Evolutionary conservation across 2,329 filamentous ascomycete genomes (phyloP).

Genomic region (Sporothrix sp.): DNA sequence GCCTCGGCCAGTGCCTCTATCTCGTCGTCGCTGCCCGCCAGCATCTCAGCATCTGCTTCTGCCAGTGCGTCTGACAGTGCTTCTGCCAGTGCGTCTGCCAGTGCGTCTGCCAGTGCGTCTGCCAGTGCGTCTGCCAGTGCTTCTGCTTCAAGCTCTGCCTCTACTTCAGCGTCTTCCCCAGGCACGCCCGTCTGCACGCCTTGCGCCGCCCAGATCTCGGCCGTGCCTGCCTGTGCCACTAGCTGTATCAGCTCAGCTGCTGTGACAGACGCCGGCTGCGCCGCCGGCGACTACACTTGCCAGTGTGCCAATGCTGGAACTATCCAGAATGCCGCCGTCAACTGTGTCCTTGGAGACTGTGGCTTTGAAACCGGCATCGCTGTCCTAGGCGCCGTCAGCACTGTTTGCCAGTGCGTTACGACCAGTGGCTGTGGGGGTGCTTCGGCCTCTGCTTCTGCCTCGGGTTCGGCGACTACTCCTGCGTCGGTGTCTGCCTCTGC

Average conservation of each 20-base stretch:
- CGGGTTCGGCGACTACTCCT: not conserved
- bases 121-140: not conserved
- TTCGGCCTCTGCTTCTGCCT: not conserved
- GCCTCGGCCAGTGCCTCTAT: too few relatives aligned
- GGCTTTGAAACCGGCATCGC: not conserved
- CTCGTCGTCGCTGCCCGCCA: not conserved
- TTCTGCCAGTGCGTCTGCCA: not conserved
- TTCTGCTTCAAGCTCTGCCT: not conserved
- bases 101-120: not conserved
- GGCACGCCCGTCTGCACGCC: slow-evolving; percentile 1
- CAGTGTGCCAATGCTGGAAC: slow-evolving; percentile 2
- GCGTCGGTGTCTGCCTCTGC: not conserved
- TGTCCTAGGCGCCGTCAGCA: not conserved
- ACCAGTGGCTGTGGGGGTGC: slow-evolving; percentile 7
- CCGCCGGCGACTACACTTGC: slow-evolving; percentile 3
- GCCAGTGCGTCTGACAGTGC: not conserved
- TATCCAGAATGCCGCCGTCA: slow-evolving; percentile 8
- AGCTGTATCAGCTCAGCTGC: slow-evolving; percentile 4
- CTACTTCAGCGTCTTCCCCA: slow-evolving; percentile 4
- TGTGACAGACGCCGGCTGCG: slow-evolving; percentile 3
- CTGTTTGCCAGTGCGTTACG: slow-evolving; percentile 4
- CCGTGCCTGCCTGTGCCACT: slow-evolving; percentile 1
- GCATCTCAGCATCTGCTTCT: not conserved
- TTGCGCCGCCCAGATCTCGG: not conserved
- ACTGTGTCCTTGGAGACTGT: slow-evolving; percentile 4